phyloP scores from a whole-genome alignment of 1,139 yeast species.

The Kurtzmaniella quercitrusa region DNA sequence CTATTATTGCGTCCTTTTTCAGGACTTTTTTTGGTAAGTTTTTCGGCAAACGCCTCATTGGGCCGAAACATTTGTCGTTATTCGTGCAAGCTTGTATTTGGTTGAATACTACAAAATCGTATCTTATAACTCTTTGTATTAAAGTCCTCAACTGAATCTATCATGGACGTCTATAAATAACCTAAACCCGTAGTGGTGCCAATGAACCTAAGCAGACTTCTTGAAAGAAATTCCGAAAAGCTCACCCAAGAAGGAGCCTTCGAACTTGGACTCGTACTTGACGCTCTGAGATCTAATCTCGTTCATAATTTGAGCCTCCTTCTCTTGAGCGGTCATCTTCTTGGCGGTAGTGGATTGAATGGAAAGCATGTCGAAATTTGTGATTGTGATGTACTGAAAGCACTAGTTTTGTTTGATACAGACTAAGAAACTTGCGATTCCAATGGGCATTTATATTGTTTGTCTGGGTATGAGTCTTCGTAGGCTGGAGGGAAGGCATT shows the following conservation, averaged over 20 bases:
- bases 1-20: too few relatives aligned
- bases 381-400: background rate
- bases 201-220: conserved; percentile 3
- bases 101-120: background rate
- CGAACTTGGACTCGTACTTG: conserved; percentile 39
- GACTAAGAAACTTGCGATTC: background rate
- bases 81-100: background rate
- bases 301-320: conserved; percentile 47
- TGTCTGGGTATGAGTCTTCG: background rate
- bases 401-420: background rate
- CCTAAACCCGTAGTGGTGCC: background rate
- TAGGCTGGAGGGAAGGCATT: background rate
- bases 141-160: background rate
- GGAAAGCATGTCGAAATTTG: conserved; percentile 4
- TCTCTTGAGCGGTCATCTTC: conserved; percentile 37
- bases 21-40: background rate
- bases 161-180: background rate
- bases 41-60: too few relatives aligned
- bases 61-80: too few relatives aligned
- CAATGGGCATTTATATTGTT: background rate
- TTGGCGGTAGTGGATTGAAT: conserved; percentile 13
- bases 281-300: conserved; percentile 32
- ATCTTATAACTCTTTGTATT: background rate
- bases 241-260: conserved; percentile 42
- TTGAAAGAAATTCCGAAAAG: conserved; percentile 33